Evolutionary conservation across 208 protist genomes (phyloP), one percentile per base, ranked within the genome.

Genomic region (Endotrypanum monterogeii): DNA sequence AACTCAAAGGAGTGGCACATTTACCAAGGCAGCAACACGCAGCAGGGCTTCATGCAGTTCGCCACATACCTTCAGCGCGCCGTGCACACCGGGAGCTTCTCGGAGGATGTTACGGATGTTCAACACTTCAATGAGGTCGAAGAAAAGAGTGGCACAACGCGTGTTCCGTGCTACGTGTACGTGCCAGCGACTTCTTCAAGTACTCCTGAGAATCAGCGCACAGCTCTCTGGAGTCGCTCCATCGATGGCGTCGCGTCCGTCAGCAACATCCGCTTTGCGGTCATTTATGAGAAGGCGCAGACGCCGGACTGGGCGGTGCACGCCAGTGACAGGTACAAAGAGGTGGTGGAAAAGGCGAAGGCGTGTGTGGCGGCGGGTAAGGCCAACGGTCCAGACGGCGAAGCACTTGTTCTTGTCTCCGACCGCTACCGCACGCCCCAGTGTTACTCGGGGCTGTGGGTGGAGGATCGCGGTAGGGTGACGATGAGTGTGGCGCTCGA

Each of bases 111-210:
- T 32, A 89, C 89, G 5, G 76, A 84, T 56, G 63, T 75, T 12
- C 50, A 32, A 11, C 41, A 50, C 11, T 96, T 94, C 68, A 48
- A 67, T 23, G 37, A 74, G 67, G 78, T 89, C 23, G 88, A 88
- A 77, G 44, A 50, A 46, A 67, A 78, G 32, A 70, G 51, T 39
- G 71, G 78, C 35, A 61, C 28, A 18, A 37, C 62, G 14, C 86
- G 91, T n/a, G 91, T 93, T 57, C 83, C 89, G 18, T 91, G 92
- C 80, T 96, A 88, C 74, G 74, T 96, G 16, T 92, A 87, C 79
- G 73, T 92, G 0, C 88, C 89, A 2, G 37, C 61, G 18, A 74
- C 51, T 12, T 84, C 80, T 4, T 52, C 74, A 30, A 79, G 79
- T 44, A 70, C 67, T 0, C 70, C 65, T 52, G 75, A 63, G n/a